Evolutionary conservation across 495 filamentous ascomycete genomes (phyloP).

Genomic region (Neurospora sp.): DNA sequence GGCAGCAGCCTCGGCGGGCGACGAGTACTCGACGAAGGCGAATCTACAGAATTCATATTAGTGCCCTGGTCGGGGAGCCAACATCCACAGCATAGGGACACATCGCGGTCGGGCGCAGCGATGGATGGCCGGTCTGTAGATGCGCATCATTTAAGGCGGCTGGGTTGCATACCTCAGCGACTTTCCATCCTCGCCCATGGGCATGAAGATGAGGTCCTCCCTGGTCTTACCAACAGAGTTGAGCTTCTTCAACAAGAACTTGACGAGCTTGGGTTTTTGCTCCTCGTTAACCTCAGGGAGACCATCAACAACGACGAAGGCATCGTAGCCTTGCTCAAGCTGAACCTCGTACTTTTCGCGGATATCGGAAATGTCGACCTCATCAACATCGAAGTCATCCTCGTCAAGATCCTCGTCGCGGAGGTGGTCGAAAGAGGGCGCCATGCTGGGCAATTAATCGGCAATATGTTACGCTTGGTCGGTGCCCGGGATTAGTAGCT

Average conservation of each 20-base stretch:
- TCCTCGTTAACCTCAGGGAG: slow-evolving; percentile 77
- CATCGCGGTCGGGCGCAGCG: background rate
- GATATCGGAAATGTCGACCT: slow-evolving; percentile 91
- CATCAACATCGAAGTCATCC: slow-evolving; percentile 81
- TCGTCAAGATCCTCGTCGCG: slow-evolving; percentile 69
- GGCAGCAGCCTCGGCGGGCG: slow-evolving; percentile 78
- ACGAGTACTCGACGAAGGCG: slow-evolving; percentile 93
- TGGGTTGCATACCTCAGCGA: slow-evolving; percentile 58
- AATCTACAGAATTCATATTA: slow-evolving; percentile 43
- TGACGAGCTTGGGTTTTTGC: slow-evolving; percentile 79
- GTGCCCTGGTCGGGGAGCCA: background rate
- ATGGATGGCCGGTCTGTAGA: background rate
- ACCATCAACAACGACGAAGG: slow-evolving; percentile 91
- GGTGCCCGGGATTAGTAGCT: background rate
- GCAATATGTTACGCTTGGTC: background rate
- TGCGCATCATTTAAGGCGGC: background rate
- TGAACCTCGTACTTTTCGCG: slow-evolving; percentile 88
- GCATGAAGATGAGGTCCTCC: slow-evolving; percentile 89
- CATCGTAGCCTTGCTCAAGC: slow-evolving; percentile 88
- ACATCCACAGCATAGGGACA: background rate
- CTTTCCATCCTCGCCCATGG: slow-evolving; percentile 68
- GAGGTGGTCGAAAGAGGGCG: slow-evolving; percentile 48
- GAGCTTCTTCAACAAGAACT: slow-evolving; percentile 88
- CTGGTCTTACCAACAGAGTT: slow-evolving; percentile 70
- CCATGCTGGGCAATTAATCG: slow-evolving; percentile 37